Evolutionary conservation across 129 eudicot species (phyloP), one percentile per base, ranked within the genome.

Genomic region (Flaveria bidentis): DNA sequence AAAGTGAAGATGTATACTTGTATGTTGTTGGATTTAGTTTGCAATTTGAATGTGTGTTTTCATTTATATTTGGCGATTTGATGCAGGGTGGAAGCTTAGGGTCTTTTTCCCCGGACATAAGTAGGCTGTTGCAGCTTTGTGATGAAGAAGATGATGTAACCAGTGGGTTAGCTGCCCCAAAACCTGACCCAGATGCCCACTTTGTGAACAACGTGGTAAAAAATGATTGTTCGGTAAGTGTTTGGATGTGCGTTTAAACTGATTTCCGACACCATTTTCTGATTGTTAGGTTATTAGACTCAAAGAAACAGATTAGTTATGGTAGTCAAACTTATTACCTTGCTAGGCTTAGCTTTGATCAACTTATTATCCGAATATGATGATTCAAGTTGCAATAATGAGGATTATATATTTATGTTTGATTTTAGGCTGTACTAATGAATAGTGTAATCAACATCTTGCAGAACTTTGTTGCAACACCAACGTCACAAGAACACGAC

Each of bases 121-220:
- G 73, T 70, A 81, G 90, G 84, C 67, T 90, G 78, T 53, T 90
- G 86, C 87, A 83, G 67, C 83, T 86, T 7, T 76, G 78, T 80
- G 84, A 80, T 56, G 96, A 87, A 76, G 96, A 90, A 67, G 96
- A 90, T 87, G 92, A 90, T 80, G 96, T 92, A 67, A 87, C 84
- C 45, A 90, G 96, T 75, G 84, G 82, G 39, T 84, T 87, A 75
- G 80, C 85, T 60, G 84, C 86, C 5, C 87, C 87, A 47, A 90
- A 87, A 83, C 87, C 90, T 6, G 92, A 87, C 11, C 88, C 87
- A 26, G 87, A 85, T 77, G 87, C 77, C 6, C 84, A 82, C 8
- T 33, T 68, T 45, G 70, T 71, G 26, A 81, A 83, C 47, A 81
- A 88, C 68, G 20, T 16, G 84, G 89, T 88, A 57, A 69, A 73